Conservation (phyloP, 805 yeast species). For the Candida sakaeoensis region DNA sequence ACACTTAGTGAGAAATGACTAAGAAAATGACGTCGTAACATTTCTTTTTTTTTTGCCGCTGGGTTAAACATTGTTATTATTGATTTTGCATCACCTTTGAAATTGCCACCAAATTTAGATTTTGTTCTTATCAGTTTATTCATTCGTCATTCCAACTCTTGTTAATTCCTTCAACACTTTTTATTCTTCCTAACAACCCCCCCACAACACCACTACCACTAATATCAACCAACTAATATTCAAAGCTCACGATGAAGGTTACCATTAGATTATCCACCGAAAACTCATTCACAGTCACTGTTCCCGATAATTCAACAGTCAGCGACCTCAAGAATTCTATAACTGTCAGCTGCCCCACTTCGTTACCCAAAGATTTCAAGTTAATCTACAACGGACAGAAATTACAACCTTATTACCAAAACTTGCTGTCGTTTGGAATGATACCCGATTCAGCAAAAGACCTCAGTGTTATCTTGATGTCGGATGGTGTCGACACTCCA, state of each 20-base stretch:
- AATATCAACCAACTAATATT: background rate
- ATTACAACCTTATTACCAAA: constrained; percentile 25
- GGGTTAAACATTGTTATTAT: background rate
- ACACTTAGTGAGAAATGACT: no score
- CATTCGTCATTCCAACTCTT: no score
- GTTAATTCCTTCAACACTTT: no score
- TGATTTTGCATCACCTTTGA: background rate
- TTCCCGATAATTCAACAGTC: constrained; percentile 51
- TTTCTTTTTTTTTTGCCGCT: no score
- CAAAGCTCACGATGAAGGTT: constrained; percentile 39
- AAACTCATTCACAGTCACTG: constrained; percentile 41
- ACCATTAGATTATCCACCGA: constrained; percentile 47
- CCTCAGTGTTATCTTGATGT: constrained; percentile 25
- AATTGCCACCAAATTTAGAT: background rate
- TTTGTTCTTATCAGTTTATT: background rate
- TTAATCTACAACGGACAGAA: constrained; percentile 38
- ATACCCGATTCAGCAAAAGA: constrained; percentile 11
- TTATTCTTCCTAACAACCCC: background rate
- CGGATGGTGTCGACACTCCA: constrained; percentile 25
- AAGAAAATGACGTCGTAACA: background rate
- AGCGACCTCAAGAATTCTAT: constrained; percentile 48
- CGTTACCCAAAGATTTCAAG: constrained; percentile 36
- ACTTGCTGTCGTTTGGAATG: constrained; percentile 21
- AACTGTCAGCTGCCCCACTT: constrained; percentile 33
- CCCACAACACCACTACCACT: background rate